Conservation (phyloP, 495 filamentous ascomycete genomes). For the Alectoria sarmentosa region DNA sequence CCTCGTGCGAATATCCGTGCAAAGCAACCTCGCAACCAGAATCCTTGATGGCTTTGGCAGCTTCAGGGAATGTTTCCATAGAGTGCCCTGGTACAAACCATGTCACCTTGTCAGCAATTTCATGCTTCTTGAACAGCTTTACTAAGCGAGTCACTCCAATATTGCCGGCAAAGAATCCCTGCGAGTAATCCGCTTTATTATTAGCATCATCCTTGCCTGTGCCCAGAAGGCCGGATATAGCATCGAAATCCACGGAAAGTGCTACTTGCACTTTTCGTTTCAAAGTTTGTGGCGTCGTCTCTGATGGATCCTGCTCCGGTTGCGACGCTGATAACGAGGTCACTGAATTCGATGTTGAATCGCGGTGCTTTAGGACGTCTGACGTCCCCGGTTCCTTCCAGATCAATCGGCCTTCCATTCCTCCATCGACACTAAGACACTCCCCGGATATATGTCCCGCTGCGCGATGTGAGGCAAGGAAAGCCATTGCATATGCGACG, state of each 20-base stretch:
- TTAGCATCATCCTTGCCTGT: slow-evolving; percentile 43
- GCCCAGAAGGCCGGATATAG: slow-evolving; percentile 53
- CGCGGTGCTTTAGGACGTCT: background rate
- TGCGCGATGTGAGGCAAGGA: slow-evolving; percentile 46
- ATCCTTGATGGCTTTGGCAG: slow-evolving; percentile 46
- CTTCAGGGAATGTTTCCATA: slow-evolving; percentile 51
- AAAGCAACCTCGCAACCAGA: slow-evolving; percentile 52
- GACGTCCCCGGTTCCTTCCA: slow-evolving; percentile 39
- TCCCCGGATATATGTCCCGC: slow-evolving; percentile 51
- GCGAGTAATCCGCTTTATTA: slow-evolving; percentile 50
- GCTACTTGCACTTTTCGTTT: slow-evolving; percentile 41
- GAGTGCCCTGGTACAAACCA: slow-evolving; percentile 63
- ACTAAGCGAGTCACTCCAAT: slow-evolving; percentile 55
- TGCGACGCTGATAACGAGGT: background rate
- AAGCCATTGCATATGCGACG: slow-evolving; percentile 46
- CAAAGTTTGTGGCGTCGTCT: background rate
- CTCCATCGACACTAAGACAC: slow-evolving; percentile 44
- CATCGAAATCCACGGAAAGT: slow-evolving; percentile 53
- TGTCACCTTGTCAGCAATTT: slow-evolving; percentile 45
- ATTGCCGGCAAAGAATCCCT: slow-evolving; percentile 51
- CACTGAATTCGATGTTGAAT: background rate
- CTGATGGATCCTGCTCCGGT: background rate
- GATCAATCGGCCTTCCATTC: slow-evolving; percentile 44
- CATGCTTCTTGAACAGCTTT: slow-evolving; percentile 48
- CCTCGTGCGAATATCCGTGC: slow-evolving; percentile 56